phyloP scores from a whole-genome alignment of 257 asterid genomes.

The Solanum commersonii region DNA sequence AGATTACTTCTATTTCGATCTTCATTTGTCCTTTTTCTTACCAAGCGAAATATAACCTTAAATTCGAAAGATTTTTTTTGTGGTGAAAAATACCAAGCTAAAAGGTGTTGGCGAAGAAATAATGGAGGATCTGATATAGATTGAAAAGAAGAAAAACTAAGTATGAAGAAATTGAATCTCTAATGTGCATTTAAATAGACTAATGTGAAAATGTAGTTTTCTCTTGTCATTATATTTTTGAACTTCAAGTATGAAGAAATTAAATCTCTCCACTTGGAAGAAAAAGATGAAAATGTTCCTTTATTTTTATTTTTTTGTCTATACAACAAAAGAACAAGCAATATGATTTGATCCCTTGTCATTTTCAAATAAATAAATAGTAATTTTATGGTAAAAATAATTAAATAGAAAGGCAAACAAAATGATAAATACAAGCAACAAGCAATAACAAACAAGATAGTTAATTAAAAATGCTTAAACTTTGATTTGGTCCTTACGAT shows the following conservation, averaged over 20 bases:
- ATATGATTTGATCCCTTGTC: not conserved
- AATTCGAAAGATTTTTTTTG: too few relatives aligned
- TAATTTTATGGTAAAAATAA: not conserved
- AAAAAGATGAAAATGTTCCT: not conserved
- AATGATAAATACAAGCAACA: not conserved
- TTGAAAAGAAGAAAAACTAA: not conserved
- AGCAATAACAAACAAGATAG: not conserved
- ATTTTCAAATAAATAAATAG: not conserved
- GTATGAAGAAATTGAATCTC: too few relatives aligned
- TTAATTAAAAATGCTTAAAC: not conserved
- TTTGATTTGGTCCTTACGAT: not conserved
- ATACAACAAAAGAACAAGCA: not conserved
- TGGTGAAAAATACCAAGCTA: not conserved
- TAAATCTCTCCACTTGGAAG: not conserved
- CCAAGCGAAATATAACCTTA: not conserved
- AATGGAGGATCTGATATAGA: too few relatives aligned
- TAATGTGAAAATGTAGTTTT: not conserved
- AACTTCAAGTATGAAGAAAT: not conserved
- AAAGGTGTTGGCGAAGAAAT: too few relatives aligned
- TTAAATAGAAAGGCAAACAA: not conserved
- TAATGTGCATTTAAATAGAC: not conserved
- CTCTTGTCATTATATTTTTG: not conserved
- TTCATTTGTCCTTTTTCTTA: not conserved
- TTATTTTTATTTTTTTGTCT: not conserved
- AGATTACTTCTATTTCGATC: conserved; percentile 19